Evolutionary conservation across 495 filamentous ascomycete species (phyloP), one percentile per base, ranked within the genome.

Genomic region (Xylaria bambusicola): DNA sequence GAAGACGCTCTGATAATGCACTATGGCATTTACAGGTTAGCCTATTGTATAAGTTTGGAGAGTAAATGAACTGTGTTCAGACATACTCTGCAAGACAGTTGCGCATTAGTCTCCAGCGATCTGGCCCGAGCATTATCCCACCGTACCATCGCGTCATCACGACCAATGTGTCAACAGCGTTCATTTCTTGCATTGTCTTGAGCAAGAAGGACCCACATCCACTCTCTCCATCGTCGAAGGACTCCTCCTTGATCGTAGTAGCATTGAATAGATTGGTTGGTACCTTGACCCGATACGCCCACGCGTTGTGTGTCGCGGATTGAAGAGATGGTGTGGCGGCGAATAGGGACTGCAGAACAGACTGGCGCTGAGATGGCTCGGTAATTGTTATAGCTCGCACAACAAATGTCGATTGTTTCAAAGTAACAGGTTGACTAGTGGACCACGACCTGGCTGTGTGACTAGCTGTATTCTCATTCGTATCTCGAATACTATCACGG

Each of bases 101-200:
- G 6, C 78, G 68, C 76, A 84, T 84, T 60, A 84, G 71, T 24
- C 81, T 75, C 80, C 80, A 84, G 38, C 94, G 78, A 70, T 96
- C 94, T 12, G 90, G 88, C 0, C 94, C 94, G 9, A 98, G 75
- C 60, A 90, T 82, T 5, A 93, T 79, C 0, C 94, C 94, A 0
- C 94, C 94, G 70, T 91, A 98, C 94, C 94, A 98, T 26, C 94
- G 79, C 33, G 88, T 89, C 46, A 98, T 89, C 18, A 98, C 91
- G 6, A 98, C 89, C 15, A 97, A 78, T 1, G 90, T 87, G 74
- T 92, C 82, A 76, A 87, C 87, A 2, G 91, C 85, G 70, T 88
- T 83, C 80, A 89, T 87, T 60, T 91, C 73, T 71, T 92, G 86
- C 81, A 98, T 80, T 45, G 96, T 72, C 71, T 88, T 84, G 21